Conservation (phyloP, 2,329 filamentous ascomycete genomes). For the Nemania diffusa region DNA sequence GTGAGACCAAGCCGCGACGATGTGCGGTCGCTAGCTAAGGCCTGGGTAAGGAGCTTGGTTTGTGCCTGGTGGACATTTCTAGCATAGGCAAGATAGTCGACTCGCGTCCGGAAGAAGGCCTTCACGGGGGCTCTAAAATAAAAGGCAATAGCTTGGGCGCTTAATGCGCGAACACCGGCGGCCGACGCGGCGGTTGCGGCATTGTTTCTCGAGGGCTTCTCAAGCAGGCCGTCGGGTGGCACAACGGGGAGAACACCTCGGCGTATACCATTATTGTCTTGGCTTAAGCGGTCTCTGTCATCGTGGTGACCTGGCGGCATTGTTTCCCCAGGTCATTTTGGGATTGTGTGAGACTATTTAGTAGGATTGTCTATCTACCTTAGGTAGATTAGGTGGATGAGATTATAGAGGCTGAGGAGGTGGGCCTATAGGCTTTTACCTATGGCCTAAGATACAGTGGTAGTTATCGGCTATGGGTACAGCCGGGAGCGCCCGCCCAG, state of each 20-base stretch:
- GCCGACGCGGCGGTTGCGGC: slow-evolving; percentile 80
- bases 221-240: slow-evolving; percentile 55
- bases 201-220: slow-evolving; percentile 62
- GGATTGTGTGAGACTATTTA: slow-evolving; percentile 23
- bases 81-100: slow-evolving; percentile 79
- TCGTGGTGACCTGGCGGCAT: slow-evolving; percentile 48
- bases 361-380: neutral
- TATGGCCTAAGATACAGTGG: no score
- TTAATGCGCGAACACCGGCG: slow-evolving; percentile 83
- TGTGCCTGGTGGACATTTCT: slow-evolving; percentile 63
- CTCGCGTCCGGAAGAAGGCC: slow-evolving; percentile 88
- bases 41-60: slow-evolving; percentile 51
- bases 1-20: slow-evolving; percentile 50
- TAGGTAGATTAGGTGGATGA: neutral
- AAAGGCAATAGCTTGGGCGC: slow-evolving; percentile 84
- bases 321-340: slow-evolving; percentile 46
- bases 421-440: neutral
- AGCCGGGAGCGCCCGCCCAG: no score
- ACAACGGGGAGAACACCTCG: slow-evolving; percentile 59
- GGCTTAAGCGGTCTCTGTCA: slow-evolving; percentile 41
- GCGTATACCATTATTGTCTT: slow-evolving; percentile 40
- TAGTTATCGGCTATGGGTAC: no score
- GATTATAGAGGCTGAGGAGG: neutral
- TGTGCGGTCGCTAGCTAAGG: slow-evolving; percentile 50
- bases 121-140: slow-evolving; percentile 93